Conservation (phyloP, 164 flowering plant genomes). For the Nelumbo lutea region DNA sequence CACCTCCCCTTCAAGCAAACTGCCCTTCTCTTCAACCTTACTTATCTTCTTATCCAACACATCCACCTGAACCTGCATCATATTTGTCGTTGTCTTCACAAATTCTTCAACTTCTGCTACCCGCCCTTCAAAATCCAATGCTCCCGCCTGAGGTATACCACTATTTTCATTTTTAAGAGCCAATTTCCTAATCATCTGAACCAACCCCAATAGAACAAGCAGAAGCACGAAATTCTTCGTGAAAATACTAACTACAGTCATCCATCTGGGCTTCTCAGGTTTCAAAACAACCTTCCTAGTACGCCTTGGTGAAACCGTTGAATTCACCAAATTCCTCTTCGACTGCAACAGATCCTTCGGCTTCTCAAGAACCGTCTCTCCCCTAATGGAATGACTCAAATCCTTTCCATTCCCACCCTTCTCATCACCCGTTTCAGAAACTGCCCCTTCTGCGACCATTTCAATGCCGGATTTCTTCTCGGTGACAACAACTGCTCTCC, state of each 20-base stretch:
- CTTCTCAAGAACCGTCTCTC: constrained; percentile 41
- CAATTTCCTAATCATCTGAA: constrained; percentile 44
- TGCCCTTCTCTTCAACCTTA: constrained; percentile 21
- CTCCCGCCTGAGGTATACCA: constrained; percentile 13
- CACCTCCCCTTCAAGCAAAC: constrained; percentile 23
- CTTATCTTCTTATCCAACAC: constrained; percentile 36
- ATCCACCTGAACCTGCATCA: constrained; percentile 76
- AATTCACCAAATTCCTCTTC: constrained; percentile 20
- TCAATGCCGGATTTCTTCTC: constrained; percentile 26
- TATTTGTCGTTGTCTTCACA: constrained; percentile 46
- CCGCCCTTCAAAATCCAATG: constrained; percentile 50
- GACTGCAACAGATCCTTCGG: constrained; percentile 27
- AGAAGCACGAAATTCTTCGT: constrained; percentile 51
- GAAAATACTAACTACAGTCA: constrained; percentile 48
- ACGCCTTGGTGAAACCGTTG: constrained; percentile 38
- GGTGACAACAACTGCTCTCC: constrained; percentile 11
- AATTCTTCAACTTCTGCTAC: constrained; percentile 54
- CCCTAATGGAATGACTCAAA: constrained; percentile 44
- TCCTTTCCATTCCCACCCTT: constrained; percentile 30
- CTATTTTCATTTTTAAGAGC: constrained; percentile 18
- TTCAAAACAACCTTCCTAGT: constrained; percentile 23
- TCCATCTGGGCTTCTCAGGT: constrained; percentile 51
- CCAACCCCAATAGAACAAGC: constrained; percentile 37
- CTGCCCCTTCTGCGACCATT: constrained; percentile 15
- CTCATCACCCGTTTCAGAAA: constrained; percentile 8